A percentile compares a stretch with the other conserved stretches of the same genome.
phyloP scores from a whole-genome alignment of 2,329 filamentous ascomycete species.

The Fusarium chaquense region DNA sequence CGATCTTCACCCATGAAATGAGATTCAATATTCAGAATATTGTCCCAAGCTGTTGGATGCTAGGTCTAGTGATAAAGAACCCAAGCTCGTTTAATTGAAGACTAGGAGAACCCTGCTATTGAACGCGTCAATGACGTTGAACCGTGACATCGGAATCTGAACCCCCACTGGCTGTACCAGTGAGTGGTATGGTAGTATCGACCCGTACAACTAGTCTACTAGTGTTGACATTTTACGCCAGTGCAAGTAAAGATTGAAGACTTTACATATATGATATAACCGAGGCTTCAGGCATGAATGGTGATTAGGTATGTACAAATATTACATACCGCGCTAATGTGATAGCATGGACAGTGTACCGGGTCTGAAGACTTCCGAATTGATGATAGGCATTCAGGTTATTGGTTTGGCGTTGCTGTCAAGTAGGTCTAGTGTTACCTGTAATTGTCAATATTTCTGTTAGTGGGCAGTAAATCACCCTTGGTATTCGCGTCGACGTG shows the following conservation, averaged over 20 bases:
- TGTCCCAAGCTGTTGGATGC: slow-evolving; percentile 10
- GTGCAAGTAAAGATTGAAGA: neutral
- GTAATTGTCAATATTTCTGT: neutral
- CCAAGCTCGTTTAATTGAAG: neutral
- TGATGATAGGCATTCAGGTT: neutral
- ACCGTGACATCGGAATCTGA: neutral
- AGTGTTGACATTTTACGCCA: neutral
- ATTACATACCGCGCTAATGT: neutral
- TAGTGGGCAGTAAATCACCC: slow-evolving; percentile 7
- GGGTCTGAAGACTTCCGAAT: slow-evolving; percentile 1
- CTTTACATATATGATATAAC: neutral
- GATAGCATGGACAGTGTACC: neutral
- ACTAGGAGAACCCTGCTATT: slow-evolving; percentile 22
- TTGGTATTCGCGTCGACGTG: slow-evolving; percentile 6
- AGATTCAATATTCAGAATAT: slow-evolving; percentile 4
- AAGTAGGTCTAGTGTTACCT: slow-evolving; percentile 16
- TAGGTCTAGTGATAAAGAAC: neutral
- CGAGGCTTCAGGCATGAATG: neutral
- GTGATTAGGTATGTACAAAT: neutral
- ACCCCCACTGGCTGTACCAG: neutral
- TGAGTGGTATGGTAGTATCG: slow-evolving; percentile 5
- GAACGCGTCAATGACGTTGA: slow-evolving; percentile 24
- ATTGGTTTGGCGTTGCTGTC: slow-evolving; percentile 32
- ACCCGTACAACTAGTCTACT: neutral
- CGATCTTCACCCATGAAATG: slow-evolving; percentile 22